Evolutionary conservation across 148 eudicot species (phyloP).

Genomic region (Agrostemma githago): DNA sequence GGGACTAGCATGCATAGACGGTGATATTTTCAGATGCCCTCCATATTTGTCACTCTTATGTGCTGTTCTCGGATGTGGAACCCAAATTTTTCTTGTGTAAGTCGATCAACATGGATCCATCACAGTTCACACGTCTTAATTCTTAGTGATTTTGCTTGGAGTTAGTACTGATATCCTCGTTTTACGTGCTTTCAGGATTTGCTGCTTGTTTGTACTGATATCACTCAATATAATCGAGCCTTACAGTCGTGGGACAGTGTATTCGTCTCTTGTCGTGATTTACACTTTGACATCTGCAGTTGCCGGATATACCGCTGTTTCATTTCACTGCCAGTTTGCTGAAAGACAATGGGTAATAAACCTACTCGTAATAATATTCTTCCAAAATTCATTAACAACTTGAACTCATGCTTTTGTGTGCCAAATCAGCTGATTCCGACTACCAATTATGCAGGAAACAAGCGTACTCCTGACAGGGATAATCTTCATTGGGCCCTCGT

Average conservation of each 20-base stretch:
- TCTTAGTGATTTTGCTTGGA: neutral
- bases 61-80: conserved; percentile 76
- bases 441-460: conserved; percentile 46
- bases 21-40: conserved; percentile 69
- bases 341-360: conserved; percentile 64
- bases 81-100: conserved; percentile 72
- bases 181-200: conserved; percentile 39
- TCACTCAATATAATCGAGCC: conserved; percentile 55
- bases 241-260: conserved; percentile 55
- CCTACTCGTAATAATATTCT: neutral
- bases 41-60: conserved; percentile 52
- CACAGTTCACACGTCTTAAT: neutral
- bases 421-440: neutral
- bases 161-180: neutral
- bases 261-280: conserved; percentile 45
- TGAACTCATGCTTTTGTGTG: neutral
- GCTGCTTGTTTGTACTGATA: conserved; percentile 44
- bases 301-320: conserved; percentile 71
- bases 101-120: conserved; percentile 11
- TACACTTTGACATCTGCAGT: conserved; percentile 54
- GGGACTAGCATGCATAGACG: conserved; percentile 58
- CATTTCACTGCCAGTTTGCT: conserved; percentile 56
- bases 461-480: conserved; percentile 53
- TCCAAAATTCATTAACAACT: conserved; percentile 1
- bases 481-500: conserved; percentile 51